A percentile compares a stretch with the other conserved stretches of the same genome.
phyloP scores from a whole-genome alignment of 73 alveolate species.

The Stentor roeselii region DNA sequence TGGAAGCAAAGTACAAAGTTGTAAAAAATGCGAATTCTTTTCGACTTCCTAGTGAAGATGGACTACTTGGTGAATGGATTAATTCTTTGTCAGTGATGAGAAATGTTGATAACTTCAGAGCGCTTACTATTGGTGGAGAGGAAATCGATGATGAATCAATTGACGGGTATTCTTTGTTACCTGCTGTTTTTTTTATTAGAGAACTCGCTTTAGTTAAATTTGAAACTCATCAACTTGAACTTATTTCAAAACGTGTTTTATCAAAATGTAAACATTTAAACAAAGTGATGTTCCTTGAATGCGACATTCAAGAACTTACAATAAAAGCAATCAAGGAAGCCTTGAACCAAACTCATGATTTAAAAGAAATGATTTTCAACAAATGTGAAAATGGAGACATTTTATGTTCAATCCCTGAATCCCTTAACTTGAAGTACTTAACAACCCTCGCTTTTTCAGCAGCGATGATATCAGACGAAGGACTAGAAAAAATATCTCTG shows the following conservation, averaged over 20 bases:
- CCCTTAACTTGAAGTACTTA: too few relatives aligned
- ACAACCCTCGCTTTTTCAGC: not conserved
- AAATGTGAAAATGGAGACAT: not conserved
- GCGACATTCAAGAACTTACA: not conserved
- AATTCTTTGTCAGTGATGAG: not conserved
- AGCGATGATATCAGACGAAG: not conserved
- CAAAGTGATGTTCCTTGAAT: too few relatives aligned
- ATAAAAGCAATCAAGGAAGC: not conserved
- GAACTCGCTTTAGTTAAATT: not conserved
- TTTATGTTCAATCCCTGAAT: not conserved
- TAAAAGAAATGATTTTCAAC: not conserved
- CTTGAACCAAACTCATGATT: not conserved
- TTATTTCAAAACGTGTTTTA: not conserved
- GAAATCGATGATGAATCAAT: not conserved
- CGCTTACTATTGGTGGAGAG: not conserved
- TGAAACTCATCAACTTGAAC: not conserved
- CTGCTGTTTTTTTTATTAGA: not conserved
- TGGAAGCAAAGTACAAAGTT: too few relatives aligned
- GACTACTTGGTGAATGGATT: not conserved
- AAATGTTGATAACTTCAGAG: not conserved
- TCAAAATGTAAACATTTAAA: not conserved
- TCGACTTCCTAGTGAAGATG: not conserved
- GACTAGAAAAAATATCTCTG: not conserved
- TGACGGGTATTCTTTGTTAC: not conserved
- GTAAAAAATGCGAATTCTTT: not conserved